A percentile compares a stretch with the other conserved stretches of the same genome.
Evolutionary conservation across 495 filamentous ascomycete species (phyloP).

Genomic region (Penicillium soppii): DNA sequence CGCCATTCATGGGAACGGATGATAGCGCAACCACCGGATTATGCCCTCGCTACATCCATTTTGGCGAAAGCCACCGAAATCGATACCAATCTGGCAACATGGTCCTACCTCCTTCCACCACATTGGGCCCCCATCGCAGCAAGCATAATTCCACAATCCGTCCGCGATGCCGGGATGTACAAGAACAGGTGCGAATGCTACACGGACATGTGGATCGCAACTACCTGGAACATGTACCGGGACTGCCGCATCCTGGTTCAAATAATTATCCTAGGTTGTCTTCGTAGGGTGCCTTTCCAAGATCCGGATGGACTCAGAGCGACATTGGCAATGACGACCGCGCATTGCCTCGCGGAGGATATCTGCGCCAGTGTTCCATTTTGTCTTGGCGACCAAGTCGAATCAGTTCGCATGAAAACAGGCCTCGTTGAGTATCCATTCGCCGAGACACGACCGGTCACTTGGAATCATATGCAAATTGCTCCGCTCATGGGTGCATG

Average conservation of each 20-base stretch:
- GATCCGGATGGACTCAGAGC: slow-evolving; percentile 8
- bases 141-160: slow-evolving; percentile 31
- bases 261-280: slow-evolving; percentile 45
- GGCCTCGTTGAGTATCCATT: slow-evolving; percentile 38
- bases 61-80: slow-evolving; percentile 26
- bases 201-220: slow-evolving; percentile 56
- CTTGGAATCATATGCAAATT: slow-evolving; percentile 26
- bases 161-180: slow-evolving; percentile 40
- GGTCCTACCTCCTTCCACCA: slow-evolving; percentile 28
- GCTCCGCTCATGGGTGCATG: slow-evolving; percentile 41
- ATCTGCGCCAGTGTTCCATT: slow-evolving; percentile 45
- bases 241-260: slow-evolving; percentile 56
- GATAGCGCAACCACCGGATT: neutral
- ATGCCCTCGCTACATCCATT: slow-evolving; percentile 14
- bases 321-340: slow-evolving; percentile 8
- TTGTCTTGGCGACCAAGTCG: slow-evolving; percentile 39
- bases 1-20: slow-evolving; percentile 26
- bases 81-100: slow-evolving; percentile 28
- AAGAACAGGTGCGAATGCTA: slow-evolving; percentile 59
- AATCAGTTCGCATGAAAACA: slow-evolving; percentile 28
- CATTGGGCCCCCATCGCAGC: slow-evolving; percentile 33
- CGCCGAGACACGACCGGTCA: slow-evolving; percentile 25
- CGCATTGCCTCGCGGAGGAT: slow-evolving; percentile 35
- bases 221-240: slow-evolving; percentile 65
- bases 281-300: slow-evolving; percentile 16